Conservation (phyloP, 2,329 filamentous ascomycete species). For the Monilinia fructicola region DNA sequence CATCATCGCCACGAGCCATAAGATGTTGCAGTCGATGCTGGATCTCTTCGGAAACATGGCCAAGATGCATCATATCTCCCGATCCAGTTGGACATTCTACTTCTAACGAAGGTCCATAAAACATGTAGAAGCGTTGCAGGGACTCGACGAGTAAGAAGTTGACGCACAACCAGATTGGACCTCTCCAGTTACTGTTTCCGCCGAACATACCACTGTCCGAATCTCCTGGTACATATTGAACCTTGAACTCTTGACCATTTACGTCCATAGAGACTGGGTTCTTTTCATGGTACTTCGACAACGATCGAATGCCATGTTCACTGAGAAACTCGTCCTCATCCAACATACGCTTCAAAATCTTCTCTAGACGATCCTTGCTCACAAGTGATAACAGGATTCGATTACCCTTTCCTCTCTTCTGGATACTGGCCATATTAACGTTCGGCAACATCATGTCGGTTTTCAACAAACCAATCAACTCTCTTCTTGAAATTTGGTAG, state of each 20-base stretch:
- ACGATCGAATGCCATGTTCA: conserved; percentile 83
- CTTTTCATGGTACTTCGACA: conserved; percentile 89
- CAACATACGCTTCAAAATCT: conserved; percentile 88
- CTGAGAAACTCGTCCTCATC: conserved; percentile 92
- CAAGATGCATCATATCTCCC: conserved; percentile 92
- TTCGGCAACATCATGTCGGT: conserved; percentile 81
- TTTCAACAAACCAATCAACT: conserved; percentile 90
- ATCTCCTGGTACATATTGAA: conserved; percentile 90
- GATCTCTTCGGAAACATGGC: conserved; percentile 90
- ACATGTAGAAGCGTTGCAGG: conserved; percentile 92
- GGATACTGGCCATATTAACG: conserved; percentile 91
- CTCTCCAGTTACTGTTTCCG: conserved; percentile 97
- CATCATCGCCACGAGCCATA: conserved; percentile 80
- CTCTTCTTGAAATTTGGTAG: conserved; percentile 92
- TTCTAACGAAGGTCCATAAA: conserved; percentile 84
- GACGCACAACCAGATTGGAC: conserved; percentile 92
- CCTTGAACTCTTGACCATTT: conserved; percentile 84
- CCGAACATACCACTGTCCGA: conserved; percentile 94
- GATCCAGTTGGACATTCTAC: conserved; percentile 94
- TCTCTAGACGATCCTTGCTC: conserved; percentile 86
- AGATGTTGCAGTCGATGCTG: conserved; percentile 93
- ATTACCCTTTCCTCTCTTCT: conserved; percentile 85
- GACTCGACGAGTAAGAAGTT: conserved; percentile 95
- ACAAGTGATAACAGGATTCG: conserved; percentile 85
- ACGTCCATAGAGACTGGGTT: conserved; percentile 94